phyloP scores from a whole-genome alignment of 2,329 filamentous ascomycete genomes.

The Colletotrichum liriopes region DNA sequence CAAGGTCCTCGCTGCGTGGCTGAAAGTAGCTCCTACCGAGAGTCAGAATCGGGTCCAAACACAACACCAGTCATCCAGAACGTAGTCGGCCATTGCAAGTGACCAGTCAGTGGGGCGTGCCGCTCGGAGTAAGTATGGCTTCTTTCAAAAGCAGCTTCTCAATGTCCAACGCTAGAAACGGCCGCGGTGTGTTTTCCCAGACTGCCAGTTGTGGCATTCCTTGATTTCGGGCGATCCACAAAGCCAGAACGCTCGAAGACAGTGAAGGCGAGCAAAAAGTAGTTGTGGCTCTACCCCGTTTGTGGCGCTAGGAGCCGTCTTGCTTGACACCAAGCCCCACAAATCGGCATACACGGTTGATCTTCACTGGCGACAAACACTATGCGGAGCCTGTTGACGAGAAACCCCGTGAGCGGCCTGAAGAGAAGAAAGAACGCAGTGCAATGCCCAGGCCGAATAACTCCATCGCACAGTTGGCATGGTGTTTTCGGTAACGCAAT shows the following conservation, averaged over 20 bases:
- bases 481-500: background rate
- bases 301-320: too few relatives aligned
- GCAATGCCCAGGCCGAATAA: background rate
- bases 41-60: background rate
- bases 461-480: background rate
- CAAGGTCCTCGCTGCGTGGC: background rate
- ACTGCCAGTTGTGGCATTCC: background rate
- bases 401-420: background rate
- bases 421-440: background rate
- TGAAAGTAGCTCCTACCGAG: background rate
- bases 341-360: background rate
- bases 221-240: background rate
- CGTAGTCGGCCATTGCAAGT: background rate
- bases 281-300: background rate
- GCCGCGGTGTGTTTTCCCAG: background rate
- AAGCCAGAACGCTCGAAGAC: background rate
- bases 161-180: background rate
- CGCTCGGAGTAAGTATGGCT: background rate
- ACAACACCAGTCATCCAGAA: background rate
- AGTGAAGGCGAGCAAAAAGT: background rate
- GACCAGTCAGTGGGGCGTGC: conserved; percentile 1
- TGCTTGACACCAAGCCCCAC: background rate
- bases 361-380: background rate
- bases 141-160: background rate
- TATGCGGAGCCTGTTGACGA: background rate